Conservation (phyloP, 352 stramenopile genomes). For the Thraustochytrium striatum region DNA sequence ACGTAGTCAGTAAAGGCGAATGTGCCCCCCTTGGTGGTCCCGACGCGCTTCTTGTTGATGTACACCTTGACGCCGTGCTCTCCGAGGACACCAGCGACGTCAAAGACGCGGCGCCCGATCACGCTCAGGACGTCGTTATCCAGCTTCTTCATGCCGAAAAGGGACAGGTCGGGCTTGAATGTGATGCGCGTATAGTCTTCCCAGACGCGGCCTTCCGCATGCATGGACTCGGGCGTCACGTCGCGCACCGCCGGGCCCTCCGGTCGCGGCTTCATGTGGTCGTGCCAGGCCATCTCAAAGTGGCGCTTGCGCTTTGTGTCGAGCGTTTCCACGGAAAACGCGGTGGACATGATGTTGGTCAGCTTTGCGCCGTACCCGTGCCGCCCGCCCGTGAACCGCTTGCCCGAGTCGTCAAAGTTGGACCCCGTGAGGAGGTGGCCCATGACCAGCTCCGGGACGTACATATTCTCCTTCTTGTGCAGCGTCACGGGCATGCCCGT, state of each 20-base stretch:
- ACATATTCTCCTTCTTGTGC: constrained; percentile 94
- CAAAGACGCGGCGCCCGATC: constrained; percentile 92
- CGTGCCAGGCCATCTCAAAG: constrained; percentile 74
- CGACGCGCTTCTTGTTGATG: constrained; percentile 61
- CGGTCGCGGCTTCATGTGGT: constrained; percentile 99
- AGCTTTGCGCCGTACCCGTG: constrained; percentile 94
- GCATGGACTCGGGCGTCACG: constrained; percentile 62
- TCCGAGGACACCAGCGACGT: constrained; percentile 93
- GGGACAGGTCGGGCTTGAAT: constrained; percentile 90
- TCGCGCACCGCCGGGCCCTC: too few relatives aligned
- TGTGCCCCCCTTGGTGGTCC: too few relatives aligned
- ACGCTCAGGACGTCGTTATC: constrained; percentile 86
- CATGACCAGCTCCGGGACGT: constrained; percentile 97
- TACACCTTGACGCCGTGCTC: constrained; percentile 79
- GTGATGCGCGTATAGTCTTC: constrained; percentile 94
- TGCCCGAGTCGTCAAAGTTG: constrained; percentile 97
- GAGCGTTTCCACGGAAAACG: constrained; percentile 95
- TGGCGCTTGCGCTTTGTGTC: constrained; percentile 83
- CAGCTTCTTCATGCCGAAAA: constrained; percentile 90
- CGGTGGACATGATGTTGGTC: constrained; percentile 97
- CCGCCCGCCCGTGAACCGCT: constrained; percentile 90
- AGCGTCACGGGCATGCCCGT: constrained; percentile 93
- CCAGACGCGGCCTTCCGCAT: constrained; percentile 50
- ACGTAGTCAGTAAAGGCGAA: constrained; percentile 97
- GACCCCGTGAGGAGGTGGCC: constrained; percentile 95